These are phyloP conservation scores for Leccinum fallax DNA, from an alignment of 1,284 basidiomycete species.

Conservation along the genomic window DNA sequence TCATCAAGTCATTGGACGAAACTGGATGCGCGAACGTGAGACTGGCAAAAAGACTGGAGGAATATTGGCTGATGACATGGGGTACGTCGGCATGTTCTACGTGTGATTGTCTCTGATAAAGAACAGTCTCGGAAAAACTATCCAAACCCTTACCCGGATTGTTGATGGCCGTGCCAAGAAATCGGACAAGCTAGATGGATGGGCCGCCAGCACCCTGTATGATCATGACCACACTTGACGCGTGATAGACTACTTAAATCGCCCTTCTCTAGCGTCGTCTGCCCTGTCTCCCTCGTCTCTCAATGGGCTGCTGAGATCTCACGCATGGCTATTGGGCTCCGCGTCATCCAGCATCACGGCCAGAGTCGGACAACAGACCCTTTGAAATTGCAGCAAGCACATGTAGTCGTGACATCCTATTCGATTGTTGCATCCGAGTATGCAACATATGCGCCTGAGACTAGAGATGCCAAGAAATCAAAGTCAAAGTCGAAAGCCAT, in stretches of 20 bases:
- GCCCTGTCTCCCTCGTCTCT: constrained; percentile 82
- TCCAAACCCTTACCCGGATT: constrained; percentile 87
- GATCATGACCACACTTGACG: constrained; percentile 32
- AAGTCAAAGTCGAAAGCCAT: constrained; percentile 27
- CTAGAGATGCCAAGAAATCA: constrained; percentile 51
- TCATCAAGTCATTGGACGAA: constrained; percentile 84
- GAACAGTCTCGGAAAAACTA: constrained; percentile 84
- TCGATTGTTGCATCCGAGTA: constrained; percentile 78
- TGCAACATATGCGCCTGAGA: constrained; percentile 46
- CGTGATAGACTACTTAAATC: constrained; percentile 16
- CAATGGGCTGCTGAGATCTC: constrained; percentile 91
- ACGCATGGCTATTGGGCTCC: constrained; percentile 73
- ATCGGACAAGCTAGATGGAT: constrained; percentile 73
- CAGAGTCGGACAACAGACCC: constrained; percentile 69
- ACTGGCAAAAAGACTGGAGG: constrained; percentile 79
- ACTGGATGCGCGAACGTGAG: constrained; percentile 90
- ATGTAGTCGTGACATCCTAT: constrained; percentile 88
- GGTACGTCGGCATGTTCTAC: constrained; percentile 44
- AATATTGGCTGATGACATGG: constrained; percentile 93
- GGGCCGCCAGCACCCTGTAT: constrained; percentile 72
- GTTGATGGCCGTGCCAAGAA: constrained; percentile 73
- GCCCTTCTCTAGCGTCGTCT: constrained; percentile 63
- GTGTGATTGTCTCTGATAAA: constrained; percentile 4
- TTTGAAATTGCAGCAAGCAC: constrained; percentile 57
- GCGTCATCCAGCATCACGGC: constrained; percentile 85